phyloP scores from a whole-genome alignment of 345 rosid species.

The Citrus hindsii region DNA sequence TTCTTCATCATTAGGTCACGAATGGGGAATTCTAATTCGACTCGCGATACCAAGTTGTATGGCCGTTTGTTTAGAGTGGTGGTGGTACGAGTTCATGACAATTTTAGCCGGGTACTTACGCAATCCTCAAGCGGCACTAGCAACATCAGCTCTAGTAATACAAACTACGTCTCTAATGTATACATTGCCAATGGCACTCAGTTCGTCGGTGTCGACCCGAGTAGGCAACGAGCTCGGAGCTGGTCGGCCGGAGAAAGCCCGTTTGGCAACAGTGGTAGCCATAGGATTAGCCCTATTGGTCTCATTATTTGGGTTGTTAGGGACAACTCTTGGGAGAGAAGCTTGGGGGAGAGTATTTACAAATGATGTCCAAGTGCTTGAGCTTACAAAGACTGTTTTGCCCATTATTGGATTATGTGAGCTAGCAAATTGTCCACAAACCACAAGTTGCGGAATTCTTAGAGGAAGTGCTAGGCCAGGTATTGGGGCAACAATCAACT shows the following conservation, averaged over 20 bases:
- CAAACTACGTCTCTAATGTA: conserved; percentile 88
- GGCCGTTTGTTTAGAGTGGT: conserved; percentile 95
- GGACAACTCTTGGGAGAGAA: conserved; percentile 60
- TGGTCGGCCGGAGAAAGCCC: conserved; percentile 54
- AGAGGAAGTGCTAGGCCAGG: conserved; percentile 86
- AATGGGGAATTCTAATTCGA: conserved; percentile 56
- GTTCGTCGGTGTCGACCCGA: conserved; percentile 73
- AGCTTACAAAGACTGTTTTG: conserved; percentile 51
- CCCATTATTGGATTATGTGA: conserved; percentile 89
- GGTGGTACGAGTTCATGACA: conserved; percentile 99
- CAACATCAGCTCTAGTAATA: conserved; percentile 72
- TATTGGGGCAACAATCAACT: conserved; percentile 61
- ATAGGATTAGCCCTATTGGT: conserved; percentile 48
- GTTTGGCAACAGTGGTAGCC: conserved; percentile 52
- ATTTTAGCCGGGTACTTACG: conserved; percentile 69
- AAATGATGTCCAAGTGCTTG: conserved; percentile 44
- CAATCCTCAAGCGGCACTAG: conserved; percentile 53
- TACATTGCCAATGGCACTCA: conserved; percentile 68
- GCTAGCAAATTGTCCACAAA: conserved; percentile 93
- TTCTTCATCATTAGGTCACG: conserved; percentile 14
- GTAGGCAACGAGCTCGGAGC: conserved; percentile 94
- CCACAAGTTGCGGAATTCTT: conserved; percentile 83
- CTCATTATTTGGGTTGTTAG: conserved; percentile 53
- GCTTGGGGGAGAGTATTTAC: conserved; percentile 74
- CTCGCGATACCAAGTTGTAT: conserved; percentile 78